Evolutionary conservation across 371 early-diverging fungal species (phyloP), one percentile per base, ranked within the genome.

Genomic region (Mortierella polycephala): DNA sequence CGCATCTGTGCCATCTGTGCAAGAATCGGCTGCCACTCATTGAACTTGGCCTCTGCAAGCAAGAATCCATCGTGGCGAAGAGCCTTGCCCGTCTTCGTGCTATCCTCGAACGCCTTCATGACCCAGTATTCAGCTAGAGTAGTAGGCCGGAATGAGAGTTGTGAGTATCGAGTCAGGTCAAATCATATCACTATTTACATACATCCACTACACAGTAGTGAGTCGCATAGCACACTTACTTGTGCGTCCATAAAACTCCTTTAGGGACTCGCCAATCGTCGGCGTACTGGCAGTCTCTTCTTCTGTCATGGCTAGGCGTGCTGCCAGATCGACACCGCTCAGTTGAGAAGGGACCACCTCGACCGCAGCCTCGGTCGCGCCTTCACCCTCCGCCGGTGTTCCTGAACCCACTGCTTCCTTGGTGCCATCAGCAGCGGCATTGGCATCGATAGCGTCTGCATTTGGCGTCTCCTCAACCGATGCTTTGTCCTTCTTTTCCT

Each of bases 161-260:
- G 39, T 23, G 30, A 44, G 10, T 30, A 42, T 13, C 9, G 20
- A 18, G n/a, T 47, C 30, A 30, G 30, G 30, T 30, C 30, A 30
- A 30, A 30, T 30, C 30, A 30, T 30, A 30, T 30, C 30, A 30
- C 30, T 4, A 30, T 30, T 30, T 4, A 30, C 30, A 30, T 30
- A 4, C 30, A 52, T 11, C 23, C 62, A 50, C 41, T 20, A 60
- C 21, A 23, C 12, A 23, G 3, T 9, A 51, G 14, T n/a, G n/a
- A n/a, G n/a, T n/a, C 50, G 30, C 46, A 42, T 39, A 21, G 11
- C 20, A 20, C 1, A 71, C 81, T 65, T 83, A 75, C 81, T 75
- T 18, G 86, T 85, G 44, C 86, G 81, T 11, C 76, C 81, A 57
- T 81, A 85, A 51, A 85, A 85, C 54, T 85, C 84, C 12, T 70